Percentiles rank a stretch among this genome's conserved stretches.
Evolutionary conservation across 1,284 basidiomycete genomes (phyloP).

Genomic region (Phellopilus nigrolimitatus): DNA sequence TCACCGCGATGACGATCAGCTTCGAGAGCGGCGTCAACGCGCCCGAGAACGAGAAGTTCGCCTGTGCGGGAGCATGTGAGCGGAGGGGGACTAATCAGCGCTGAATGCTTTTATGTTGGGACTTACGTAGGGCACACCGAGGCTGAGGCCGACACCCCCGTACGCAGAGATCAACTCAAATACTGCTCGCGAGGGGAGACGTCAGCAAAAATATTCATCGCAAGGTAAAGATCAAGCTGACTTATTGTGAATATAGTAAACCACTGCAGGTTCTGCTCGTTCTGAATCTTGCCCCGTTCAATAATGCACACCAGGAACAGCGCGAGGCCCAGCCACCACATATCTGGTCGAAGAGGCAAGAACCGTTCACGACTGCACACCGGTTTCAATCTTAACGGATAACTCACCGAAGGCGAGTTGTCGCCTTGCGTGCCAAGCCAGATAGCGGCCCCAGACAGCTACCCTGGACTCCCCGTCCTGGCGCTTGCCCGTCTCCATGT

Average conservation of each 20-base stretch:
- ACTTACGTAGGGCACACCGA: constrained; percentile 61
- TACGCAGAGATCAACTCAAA: constrained; percentile 91
- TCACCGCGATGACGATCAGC: constrained; percentile 79
- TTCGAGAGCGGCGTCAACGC: constrained; percentile 80
- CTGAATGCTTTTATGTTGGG: not conserved
- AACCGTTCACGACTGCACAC: not conserved
- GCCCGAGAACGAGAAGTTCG: constrained; percentile 78
- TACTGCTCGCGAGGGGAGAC: constrained; percentile 38
- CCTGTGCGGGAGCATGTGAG: constrained; percentile 33
- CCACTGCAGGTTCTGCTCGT: constrained; percentile 51
- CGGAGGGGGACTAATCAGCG: constrained; percentile 1
- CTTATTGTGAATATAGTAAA: constrained; percentile 78
- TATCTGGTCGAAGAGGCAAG: constrained; percentile 49
- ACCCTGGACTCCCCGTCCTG: constrained; percentile 38
- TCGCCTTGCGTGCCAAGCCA: constrained; percentile 74
- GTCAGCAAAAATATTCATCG: constrained; percentile 1
- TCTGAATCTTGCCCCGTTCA: constrained; percentile 64
- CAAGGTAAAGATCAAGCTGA: constrained; percentile 34
- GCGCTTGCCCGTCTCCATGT: constrained; percentile 43
- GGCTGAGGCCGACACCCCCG: constrained; percentile 83
- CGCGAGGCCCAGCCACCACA: constrained; percentile 85
- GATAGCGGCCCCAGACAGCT: constrained; percentile 70
- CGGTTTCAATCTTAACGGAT: not conserved
- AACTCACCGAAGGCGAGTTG: constrained; percentile 65
- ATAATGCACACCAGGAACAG: constrained; percentile 83